Base-by-base conservation (phyloP, 2,329 filamentous ascomycete genomes). In the Colletotrichum shisoi region DNA sequence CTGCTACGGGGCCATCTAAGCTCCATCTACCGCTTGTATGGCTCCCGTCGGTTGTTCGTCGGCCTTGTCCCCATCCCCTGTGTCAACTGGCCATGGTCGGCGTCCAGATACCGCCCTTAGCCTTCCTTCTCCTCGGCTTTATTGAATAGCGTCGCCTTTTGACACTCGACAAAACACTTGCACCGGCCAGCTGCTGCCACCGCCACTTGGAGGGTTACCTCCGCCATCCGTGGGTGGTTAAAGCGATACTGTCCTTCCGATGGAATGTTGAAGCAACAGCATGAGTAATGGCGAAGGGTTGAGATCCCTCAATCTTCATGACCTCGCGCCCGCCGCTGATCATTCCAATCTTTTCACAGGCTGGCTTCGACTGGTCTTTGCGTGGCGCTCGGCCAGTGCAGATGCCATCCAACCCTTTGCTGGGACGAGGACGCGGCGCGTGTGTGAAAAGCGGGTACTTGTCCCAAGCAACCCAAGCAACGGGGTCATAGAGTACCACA, bases 71-170 rank as follows among this genome's bases (percentile, higher is more conserved):
- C 53, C 53, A 34, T 63, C 19, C 44, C 58, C 52, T 53, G 59
- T 63, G 40, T 58, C 53, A 37, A 58, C 51, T 63, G 27, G 9
- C 49, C n/a, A 67, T 53, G 63, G 53, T 63, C 60, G 53, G 59
- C 59, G 63, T 58, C 63, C 54, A 58, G 59, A 64, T 42, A 46
- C 31, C 31, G 31, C 52, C 19, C 45, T 63, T 42, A 60, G 40
- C 53, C 37, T 53, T 17, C n/a, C 44, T 58, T 57, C 15, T 34
- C 13, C 57, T 40, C 39, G 45, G 60, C 40, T 42, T 24, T 39
- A 19, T 46, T 54, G 45, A 21, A 52, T 63, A 21, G 53, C 53
- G 60, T 39, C 39, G 17, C 11, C n/a, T 53, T 21, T 44, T 48
- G 53, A 67, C 42, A 54, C 27, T 44, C 31, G 54, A 37, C 64